Base-by-base conservation (phyloP, 768 basidiomycete species). In the Cystoderma amianthinum region DNA sequence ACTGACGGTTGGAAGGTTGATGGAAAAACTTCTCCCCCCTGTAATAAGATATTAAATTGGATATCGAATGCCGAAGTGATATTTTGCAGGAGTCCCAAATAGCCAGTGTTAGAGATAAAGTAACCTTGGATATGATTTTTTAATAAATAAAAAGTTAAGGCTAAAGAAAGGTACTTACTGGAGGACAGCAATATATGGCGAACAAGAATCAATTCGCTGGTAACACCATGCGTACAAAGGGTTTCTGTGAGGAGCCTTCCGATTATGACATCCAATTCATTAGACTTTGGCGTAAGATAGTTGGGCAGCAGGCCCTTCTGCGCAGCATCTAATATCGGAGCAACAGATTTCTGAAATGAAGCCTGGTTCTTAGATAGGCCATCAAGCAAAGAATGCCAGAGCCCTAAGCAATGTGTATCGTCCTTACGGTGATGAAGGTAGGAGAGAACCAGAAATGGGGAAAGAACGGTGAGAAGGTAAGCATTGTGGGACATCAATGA, bases 301-400 rank as follows among this genome's bases (percentile, higher is more conserved):
- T 22, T 44, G 1, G 79, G 72, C 2, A 84, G 60, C 1, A 48
- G 34, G 9, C 58, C 60, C 10, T 55, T 51, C 25, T 64, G 53
- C 1, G 64, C 63, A 1, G 69, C 70, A 17, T 66, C 64, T 33
- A 82, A 52, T 9, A 82, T 44, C 1, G 60, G 52, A 0, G 49
- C 44, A 2, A 81, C 50, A 0, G 63, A 43, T 1, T 40, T 42
- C 19, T 64, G 43, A 22, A 55, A 51, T 19, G 43, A 45, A 39
- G 61, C 57, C 0, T 61, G 54, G 19, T 64, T 55, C 3, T 54
- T 37, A 2, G 72, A 66, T 9, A 80, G 43, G 7, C 58, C 59
- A 1, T 55, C 52, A 1, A 87, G 64, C 13, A 83, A 57, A 2
- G 58, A 51, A 34, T 67, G 66, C 78, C 78, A 85, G 7, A 77